These are phyloP conservation scores for Cyclotella kingstonii DNA, from an alignment of 108 stramenopile species.

Conservation along the genomic window DNA sequence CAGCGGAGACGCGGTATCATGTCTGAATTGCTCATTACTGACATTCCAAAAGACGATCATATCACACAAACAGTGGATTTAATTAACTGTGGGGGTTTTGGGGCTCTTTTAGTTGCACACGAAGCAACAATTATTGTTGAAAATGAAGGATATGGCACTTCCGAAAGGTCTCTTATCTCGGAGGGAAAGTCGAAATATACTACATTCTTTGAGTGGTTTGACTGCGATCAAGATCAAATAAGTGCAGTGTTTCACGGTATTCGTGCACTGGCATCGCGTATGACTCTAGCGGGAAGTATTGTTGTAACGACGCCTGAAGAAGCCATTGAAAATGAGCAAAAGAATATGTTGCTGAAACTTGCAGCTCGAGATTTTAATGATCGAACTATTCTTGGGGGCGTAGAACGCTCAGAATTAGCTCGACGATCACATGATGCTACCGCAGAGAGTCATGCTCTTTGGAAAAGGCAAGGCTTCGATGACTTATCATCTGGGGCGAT, in stretches of 20 bases:
- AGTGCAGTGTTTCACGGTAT: slow-evolving; percentile 71
- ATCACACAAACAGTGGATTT: slow-evolving; percentile 74
- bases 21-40: slow-evolving; percentile 74
- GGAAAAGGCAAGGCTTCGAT: slow-evolving; percentile 90
- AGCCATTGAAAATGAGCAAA: slow-evolving; percentile 82
- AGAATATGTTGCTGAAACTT: slow-evolving; percentile 62
- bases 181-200: slow-evolving; percentile 54
- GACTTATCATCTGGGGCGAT: slow-evolving; percentile 88
- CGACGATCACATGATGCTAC: slow-evolving; percentile 71
- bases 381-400: slow-evolving; percentile 72
- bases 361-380: slow-evolving; percentile 71
- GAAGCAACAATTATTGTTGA: slow-evolving; percentile 65
- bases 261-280: slow-evolving; percentile 44
- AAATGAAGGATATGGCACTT: slow-evolving; percentile 20
- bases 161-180: not conserved
- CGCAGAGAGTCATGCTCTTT: slow-evolving; percentile 72
- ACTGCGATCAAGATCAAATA: slow-evolving; percentile 59
- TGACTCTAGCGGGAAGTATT: slow-evolving; percentile 49
- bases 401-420: slow-evolving; percentile 72
- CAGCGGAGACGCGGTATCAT: slow-evolving; percentile 63
- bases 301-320: slow-evolving; percentile 60
- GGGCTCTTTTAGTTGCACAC: slow-evolving; percentile 71
- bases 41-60: slow-evolving; percentile 50
- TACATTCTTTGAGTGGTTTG: slow-evolving; percentile 85
- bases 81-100: slow-evolving; percentile 83